A percentile compares a stretch with the other conserved stretches of the same genome.
phyloP scores from a whole-genome alignment of 2,329 filamentous ascomycete species.

The Lecanicillium sp. region DNA sequence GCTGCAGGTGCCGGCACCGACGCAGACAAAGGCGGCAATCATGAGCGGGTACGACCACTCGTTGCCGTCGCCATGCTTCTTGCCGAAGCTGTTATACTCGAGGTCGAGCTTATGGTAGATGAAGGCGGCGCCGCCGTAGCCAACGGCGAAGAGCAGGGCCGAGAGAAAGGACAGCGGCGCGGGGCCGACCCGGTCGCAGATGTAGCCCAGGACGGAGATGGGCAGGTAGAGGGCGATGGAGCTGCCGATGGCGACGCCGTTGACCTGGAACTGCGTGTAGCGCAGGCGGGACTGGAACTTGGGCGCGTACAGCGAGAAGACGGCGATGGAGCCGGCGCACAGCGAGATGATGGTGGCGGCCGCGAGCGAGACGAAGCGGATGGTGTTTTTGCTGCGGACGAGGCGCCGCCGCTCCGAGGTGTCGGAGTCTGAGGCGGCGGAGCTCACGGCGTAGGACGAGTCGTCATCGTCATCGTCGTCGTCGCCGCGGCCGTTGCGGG shows the following conservation, averaged over 20 bases:
- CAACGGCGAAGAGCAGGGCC: conserved; percentile 65
- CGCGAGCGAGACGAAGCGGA: conserved; percentile 42
- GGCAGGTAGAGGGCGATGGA: conserved; percentile 86
- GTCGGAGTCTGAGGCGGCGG: conserved; percentile 1
- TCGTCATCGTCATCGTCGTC: conserved; percentile 4
- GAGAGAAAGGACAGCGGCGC: conserved; percentile 68
- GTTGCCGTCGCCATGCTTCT: conserved; percentile 32
- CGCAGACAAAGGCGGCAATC: conserved; percentile 73
- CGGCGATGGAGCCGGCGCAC: conserved; percentile 84
- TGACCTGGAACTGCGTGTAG: conserved; percentile 89
- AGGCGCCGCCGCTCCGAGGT: conserved; percentile 14
- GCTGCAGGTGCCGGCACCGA: conserved; percentile 76
- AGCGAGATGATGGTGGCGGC: conserved; percentile 52
- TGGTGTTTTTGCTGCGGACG: conserved; percentile 20
- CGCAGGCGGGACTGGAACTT: conserved; percentile 78
- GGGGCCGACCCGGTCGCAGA: conserved; percentile 84
- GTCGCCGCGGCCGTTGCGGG: too few relatives aligned
- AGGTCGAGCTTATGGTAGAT: conserved; percentile 54
- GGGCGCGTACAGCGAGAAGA: conserved; percentile 90
- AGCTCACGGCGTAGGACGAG: conserved; percentile 8
- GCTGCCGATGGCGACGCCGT: conserved; percentile 78
- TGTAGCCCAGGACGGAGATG: conserved; percentile 81
- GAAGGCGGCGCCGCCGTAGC: conserved; percentile 77
- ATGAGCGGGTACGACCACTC: conserved; percentile 71
- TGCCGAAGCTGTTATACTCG: conserved; percentile 32